phyloP scores from a whole-genome alignment of 768 basidiomycete species.

The Plicaturopsis crispa region DNA sequence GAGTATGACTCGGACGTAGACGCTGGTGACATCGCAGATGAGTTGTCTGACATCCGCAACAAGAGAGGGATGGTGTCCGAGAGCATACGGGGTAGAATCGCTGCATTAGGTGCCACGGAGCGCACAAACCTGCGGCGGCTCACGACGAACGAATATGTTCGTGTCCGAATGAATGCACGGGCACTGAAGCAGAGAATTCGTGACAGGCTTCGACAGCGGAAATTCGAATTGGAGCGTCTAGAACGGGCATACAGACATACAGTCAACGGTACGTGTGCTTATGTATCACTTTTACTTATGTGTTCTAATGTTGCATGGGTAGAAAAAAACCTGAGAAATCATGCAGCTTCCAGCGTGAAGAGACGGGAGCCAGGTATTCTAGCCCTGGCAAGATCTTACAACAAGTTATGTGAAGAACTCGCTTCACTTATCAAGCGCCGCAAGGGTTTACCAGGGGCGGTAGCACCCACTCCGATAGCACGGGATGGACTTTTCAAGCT shows the following conservation, averaged over 20 bases:
- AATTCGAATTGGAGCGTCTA: constrained; percentile 12
- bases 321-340: constrained; percentile 19
- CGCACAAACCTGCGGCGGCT: too few species aligned
- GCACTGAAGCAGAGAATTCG: constrained; percentile 12
- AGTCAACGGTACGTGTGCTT: constrained; percentile 11
- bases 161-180: constrained; percentile 12
- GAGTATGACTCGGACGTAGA: too few species aligned
- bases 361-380: constrained; percentile 19
- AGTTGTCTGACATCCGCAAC: too few species aligned
- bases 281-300: background rate
- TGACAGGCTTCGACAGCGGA: constrained; percentile 10
- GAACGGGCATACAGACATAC: constrained; percentile 9
- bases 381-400: constrained; percentile 17
- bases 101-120: too few species aligned
- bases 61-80: too few species aligned
- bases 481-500: constrained; percentile 18
- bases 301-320: background rate
- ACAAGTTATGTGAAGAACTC: constrained; percentile 19
- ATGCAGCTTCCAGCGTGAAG: constrained; percentile 19
- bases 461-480: constrained; percentile 16
- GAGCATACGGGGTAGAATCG: too few species aligned
- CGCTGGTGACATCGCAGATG: too few species aligned
- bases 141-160: too few species aligned
- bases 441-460: constrained; percentile 16
- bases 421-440: constrained; percentile 9